Evolutionary conservation across 2,329 filamentous ascomycete genomes (phyloP).

Genomic region (Aspergillus sp.): DNA sequence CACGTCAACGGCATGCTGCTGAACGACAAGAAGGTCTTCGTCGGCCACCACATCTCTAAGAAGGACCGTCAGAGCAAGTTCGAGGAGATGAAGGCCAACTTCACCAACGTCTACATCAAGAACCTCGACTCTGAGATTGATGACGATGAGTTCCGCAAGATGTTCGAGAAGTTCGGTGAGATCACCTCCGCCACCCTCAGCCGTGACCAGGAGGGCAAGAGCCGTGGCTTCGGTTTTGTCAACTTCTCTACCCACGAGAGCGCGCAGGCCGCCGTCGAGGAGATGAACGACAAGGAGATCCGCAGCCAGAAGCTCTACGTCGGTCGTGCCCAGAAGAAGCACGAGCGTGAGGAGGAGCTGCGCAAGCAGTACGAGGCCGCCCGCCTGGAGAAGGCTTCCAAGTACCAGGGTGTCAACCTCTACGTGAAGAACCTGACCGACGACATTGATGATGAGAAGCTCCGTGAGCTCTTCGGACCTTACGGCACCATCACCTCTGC

Average conservation of each 20-base stretch:
- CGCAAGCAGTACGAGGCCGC: constrained; percentile 98
- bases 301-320: constrained; percentile 95
- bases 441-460: constrained; percentile 96
- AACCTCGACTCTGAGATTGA: constrained; percentile 83
- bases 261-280: constrained; percentile 82
- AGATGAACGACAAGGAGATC: constrained; percentile 89
- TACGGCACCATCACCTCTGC: constrained; percentile 96
- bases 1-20: constrained; percentile 99
- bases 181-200: constrained; percentile 95
- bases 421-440: constrained; percentile 99
- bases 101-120: constrained; percentile 99
- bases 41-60: constrained; percentile 99
- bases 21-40: constrained; percentile 99
- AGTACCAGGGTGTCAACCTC: constrained; percentile 98
- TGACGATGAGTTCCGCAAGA: constrained; percentile 90
- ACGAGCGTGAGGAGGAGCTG: constrained; percentile 98
- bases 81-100: constrained; percentile 99
- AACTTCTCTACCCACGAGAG: constrained; percentile 92
- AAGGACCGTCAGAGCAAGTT: constrained; percentile 99
- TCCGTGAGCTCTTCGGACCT: constrained; percentile 86
- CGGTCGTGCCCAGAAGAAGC: constrained; percentile 99
- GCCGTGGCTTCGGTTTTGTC: constrained; percentile 92
- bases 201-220: constrained; percentile 86
- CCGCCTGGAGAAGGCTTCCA: constrained; percentile 96
- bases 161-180: constrained; percentile 90